Evolutionary conservation across 2,329 filamentous ascomycete species (phyloP).

Genomic region (Annulohypoxylon truncatum): DNA sequence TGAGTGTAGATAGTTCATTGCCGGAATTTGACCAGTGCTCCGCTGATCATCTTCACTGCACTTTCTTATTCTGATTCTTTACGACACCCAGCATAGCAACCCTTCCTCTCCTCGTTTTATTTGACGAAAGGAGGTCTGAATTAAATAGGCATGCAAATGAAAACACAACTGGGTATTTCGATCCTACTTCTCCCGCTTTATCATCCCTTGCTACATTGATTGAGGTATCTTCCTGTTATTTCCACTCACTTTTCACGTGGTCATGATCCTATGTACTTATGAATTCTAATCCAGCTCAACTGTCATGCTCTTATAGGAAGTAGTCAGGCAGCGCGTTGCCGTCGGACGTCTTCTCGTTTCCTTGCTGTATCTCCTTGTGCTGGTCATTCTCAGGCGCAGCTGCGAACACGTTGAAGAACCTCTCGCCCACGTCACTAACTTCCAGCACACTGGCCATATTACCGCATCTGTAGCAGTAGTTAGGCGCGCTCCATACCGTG

Average conservation of each 20-base stretch:
- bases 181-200: conserved; percentile 2
- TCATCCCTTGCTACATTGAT: background rate
- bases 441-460: conserved; percentile 98
- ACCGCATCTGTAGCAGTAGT: conserved; percentile 94
- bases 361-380: conserved; percentile 85
- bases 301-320: conserved; percentile 66
- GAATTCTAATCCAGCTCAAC: background rate
- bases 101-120: conserved; percentile 1
- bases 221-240: conserved; percentile 17
- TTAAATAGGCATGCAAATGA: conserved; percentile 12
- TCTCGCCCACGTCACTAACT: conserved; percentile 90
- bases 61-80: conserved; percentile 8
- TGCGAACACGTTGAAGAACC: conserved; percentile 98
- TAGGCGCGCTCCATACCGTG: conserved; percentile 98
- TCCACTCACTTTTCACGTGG: background rate
- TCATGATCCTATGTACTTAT: background rate
- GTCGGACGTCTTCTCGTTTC: conserved; percentile 76
- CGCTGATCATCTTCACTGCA: conserved; percentile 13
- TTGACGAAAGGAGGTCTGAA: conserved; percentile 8
- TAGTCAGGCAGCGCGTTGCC: conserved; percentile 75
- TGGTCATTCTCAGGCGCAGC: conserved; percentile 95
- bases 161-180: conserved; percentile 30
- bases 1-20: conserved; percentile 31
- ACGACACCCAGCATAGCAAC: conserved; percentile 4
- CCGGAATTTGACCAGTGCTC: conserved; percentile 4